Percentiles rank a stretch among this genome's conserved stretches.
Conservation (phyloP, 1,284 basidiomycete species). For the Cryptococcus sp. region DNA sequence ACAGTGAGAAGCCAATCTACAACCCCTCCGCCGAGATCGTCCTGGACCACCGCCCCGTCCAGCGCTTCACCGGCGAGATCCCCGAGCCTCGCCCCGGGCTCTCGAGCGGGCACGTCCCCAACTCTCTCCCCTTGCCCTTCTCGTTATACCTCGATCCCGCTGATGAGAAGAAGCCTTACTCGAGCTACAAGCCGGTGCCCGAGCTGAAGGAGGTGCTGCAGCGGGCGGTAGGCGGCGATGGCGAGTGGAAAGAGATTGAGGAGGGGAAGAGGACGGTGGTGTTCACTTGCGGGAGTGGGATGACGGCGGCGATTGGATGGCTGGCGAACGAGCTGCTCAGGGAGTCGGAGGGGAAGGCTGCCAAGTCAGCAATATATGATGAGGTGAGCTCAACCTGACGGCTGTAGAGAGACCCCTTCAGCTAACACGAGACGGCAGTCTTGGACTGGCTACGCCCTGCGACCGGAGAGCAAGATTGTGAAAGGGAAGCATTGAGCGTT, state of each 20-base stretch:
- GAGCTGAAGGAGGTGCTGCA: constrained; percentile 63
- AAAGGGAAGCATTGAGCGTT: too few relatives aligned
- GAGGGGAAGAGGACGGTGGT: constrained; percentile 61
- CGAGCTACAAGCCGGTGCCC: constrained; percentile 59
- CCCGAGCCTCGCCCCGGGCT: constrained; percentile 87
- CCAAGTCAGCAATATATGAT: constrained; percentile 50
- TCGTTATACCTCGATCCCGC: constrained; percentile 60
- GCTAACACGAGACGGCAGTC: neutral
- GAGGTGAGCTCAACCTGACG: constrained; percentile 37
- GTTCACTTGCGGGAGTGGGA: constrained; percentile 84
- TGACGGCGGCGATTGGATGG: constrained; percentile 95
- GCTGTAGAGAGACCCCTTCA: neutral
- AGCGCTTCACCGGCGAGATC: constrained; percentile 71
- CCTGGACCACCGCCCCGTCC: constrained; percentile 78
- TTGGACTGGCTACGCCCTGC: constrained; percentile 4
- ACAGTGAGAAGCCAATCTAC: constrained; percentile 58
- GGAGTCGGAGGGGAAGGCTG: constrained; percentile 55
- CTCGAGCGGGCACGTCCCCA: constrained; percentile 88
- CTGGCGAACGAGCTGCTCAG: constrained; percentile 79
- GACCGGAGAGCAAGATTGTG: constrained; percentile 1
- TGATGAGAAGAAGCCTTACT: constrained; percentile 46
- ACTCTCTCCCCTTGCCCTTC: constrained; percentile 83
- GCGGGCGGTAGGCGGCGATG: constrained; percentile 50
- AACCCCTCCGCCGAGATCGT: constrained; percentile 63
- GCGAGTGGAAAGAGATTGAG: constrained; percentile 56